phyloP scores from a whole-genome alignment of 768 basidiomycete species.

The Hygrocybe coccinea region DNA sequence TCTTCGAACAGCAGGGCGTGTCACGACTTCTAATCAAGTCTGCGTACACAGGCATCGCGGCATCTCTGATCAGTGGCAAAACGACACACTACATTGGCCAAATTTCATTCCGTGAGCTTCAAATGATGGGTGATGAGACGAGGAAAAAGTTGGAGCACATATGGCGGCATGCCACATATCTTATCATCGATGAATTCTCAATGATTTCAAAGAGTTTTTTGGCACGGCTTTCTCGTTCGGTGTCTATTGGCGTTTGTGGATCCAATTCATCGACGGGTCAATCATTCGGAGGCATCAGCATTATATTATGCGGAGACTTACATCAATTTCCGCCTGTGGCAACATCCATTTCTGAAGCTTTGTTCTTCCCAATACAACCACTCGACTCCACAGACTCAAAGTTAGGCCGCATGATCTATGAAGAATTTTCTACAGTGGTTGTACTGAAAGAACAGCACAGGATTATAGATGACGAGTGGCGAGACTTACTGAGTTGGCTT shows the following conservation, averaged over 20 bases:
- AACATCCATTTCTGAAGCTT: conserved; percentile 25
- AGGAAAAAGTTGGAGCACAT: conserved; percentile 16
- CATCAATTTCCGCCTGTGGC: conserved; percentile 32
- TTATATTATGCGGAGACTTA: conserved; percentile 32
- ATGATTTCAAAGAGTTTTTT: conserved; percentile 30
- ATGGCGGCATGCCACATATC: conserved; percentile 20
- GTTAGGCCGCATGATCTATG: conserved; percentile 21
- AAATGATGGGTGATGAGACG: background rate
- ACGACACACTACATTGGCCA: conserved; percentile 4
- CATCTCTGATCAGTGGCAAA: background rate
- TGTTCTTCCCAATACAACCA: conserved; percentile 9
- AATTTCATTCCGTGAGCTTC: conserved; percentile 8
- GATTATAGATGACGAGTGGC: too few species aligned
- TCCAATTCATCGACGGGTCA: background rate
- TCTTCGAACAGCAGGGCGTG: background rate
- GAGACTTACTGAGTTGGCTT: conserved; percentile 23
- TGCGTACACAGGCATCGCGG: conserved; percentile 6
- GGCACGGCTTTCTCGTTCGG: too few species aligned
- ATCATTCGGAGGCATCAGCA: conserved; percentile 28
- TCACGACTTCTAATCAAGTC: background rate
- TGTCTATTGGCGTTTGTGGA: too few species aligned
- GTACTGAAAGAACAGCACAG: too few species aligned
- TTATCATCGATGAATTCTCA: conserved; percentile 34
- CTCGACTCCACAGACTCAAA: background rate
- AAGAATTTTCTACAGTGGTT: conserved; percentile 23